Conservation (phyloP, 306 rosid species). For the Begonia masoniana region DNA sequence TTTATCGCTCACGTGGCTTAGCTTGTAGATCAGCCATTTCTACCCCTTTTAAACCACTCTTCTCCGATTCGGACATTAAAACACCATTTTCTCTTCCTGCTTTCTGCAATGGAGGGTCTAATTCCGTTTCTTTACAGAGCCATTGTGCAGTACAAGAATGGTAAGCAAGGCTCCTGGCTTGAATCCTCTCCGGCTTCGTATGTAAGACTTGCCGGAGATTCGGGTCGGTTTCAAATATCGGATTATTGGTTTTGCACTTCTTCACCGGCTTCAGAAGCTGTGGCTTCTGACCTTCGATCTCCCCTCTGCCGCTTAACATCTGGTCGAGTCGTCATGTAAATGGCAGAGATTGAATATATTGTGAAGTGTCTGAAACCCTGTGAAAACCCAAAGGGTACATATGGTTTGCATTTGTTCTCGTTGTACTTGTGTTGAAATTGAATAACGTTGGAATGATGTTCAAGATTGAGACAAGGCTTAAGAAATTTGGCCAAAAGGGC, state of each 20-base stretch:
- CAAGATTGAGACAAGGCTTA: too few relatives aligned
- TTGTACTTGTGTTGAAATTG: too few relatives aligned
- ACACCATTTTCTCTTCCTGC: too few relatives aligned
- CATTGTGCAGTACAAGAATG: constrained; percentile 9
- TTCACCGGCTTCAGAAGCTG: constrained; percentile 19
- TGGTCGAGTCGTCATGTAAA: constrained; percentile 12
- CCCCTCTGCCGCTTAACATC: constrained; percentile 32
- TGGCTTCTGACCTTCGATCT: constrained; percentile 46
- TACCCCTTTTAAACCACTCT: too few relatives aligned
- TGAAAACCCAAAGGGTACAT: too few relatives aligned
- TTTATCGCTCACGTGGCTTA: too few relatives aligned
- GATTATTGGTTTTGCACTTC: constrained; percentile 27
- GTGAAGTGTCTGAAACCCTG: too few relatives aligned
- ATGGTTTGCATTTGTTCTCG: too few relatives aligned
- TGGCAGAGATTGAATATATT: not conserved
- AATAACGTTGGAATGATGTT: too few relatives aligned
- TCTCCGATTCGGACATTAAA: too few relatives aligned
- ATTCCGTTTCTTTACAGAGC: constrained; percentile 13
- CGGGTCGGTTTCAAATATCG: constrained; percentile 23
- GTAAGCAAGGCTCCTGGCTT: not conserved
- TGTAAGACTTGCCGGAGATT: constrained; percentile 26
- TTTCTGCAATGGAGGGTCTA: constrained; percentile 7
- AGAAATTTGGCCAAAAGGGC: too few relatives aligned
- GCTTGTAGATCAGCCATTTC: too few relatives aligned
- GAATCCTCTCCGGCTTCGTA: constrained; percentile 16